A percentile compares a stretch with the other conserved stretches of the same genome.
Evolutionary conservation across 2,329 filamentous ascomycete species (phyloP).

Genomic region (Sarocladium strictum): DNA sequence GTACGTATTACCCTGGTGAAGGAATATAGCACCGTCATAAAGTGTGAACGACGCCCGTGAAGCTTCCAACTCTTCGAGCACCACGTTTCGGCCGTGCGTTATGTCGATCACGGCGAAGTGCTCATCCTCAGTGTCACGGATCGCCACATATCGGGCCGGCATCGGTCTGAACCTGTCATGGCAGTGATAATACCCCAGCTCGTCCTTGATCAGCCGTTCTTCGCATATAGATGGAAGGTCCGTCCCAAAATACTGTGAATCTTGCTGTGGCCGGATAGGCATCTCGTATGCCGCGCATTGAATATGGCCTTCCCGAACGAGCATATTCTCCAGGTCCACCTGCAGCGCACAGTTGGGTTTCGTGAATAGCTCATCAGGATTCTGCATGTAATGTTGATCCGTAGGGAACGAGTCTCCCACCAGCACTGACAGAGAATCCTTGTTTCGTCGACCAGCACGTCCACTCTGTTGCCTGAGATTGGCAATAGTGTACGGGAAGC

Average conservation of each 20-base stretch:
- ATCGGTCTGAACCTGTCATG: slow-evolving; percentile 81
- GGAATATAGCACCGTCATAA: slow-evolving; percentile 94
- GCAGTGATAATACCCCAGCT: slow-evolving; percentile 81
- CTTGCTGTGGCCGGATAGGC: slow-evolving; percentile 75
- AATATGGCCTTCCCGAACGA: slow-evolving; percentile 87
- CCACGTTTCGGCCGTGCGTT: slow-evolving; percentile 72
- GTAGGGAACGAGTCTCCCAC: slow-evolving; percentile 85
- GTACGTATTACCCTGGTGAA: slow-evolving; percentile 93
- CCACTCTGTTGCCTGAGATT: slow-evolving; percentile 94
- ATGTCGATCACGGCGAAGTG: slow-evolving; percentile 92
- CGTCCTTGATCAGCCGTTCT: slow-evolving; percentile 68
- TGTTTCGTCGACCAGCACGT: slow-evolving; percentile 84
- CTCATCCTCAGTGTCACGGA: slow-evolving; percentile 82
- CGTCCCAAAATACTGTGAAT: slow-evolving; percentile 72
- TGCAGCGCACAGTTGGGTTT: slow-evolving; percentile 85
- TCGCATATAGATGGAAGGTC: slow-evolving; percentile 65
- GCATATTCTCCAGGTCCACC: slow-evolving; percentile 85
- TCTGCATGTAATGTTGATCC: slow-evolving; percentile 96
- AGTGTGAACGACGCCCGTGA: slow-evolving; percentile 92
- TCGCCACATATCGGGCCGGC: slow-evolving; percentile 77
- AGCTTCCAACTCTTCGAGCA: slow-evolving; percentile 93
- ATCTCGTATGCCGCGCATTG: slow-evolving; percentile 95
- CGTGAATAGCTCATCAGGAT: slow-evolving; percentile 88
- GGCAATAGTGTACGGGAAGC: slow-evolving; percentile 92
- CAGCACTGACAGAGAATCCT: slow-evolving; percentile 84